Conservation (phyloP, 2,329 filamentous ascomycete genomes). For the Lanzia echinophila region DNA sequence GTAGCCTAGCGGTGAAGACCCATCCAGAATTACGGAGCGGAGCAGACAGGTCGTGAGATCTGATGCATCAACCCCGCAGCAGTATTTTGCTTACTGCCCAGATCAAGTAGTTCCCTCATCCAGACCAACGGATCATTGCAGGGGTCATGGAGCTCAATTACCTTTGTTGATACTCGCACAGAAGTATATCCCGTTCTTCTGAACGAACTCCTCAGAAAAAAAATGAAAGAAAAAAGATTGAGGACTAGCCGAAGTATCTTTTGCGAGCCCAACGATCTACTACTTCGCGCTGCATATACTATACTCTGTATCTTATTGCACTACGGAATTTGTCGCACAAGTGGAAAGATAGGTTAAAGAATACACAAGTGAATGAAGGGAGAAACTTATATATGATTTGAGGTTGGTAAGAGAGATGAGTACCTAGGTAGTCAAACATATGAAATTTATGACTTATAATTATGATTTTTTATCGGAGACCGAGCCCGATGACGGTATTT, state of each 20-base stretch:
- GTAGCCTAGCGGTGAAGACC: background rate
- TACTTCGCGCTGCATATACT: conserved; percentile 47
- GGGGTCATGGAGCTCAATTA: background rate
- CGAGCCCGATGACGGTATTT: too few relatives aligned
- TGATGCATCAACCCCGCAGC: background rate
- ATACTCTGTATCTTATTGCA: background rate
- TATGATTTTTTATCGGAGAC: too few relatives aligned
- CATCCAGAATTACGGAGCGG: background rate
- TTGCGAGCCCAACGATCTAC: conserved; percentile 43
- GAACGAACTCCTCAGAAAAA: background rate
- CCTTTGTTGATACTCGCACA: background rate
- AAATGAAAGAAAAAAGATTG: conserved; percentile 6
- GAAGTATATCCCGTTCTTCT: background rate
- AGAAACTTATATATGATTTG: background rate
- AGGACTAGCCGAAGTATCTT: conserved; percentile 36
- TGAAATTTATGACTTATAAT: too few relatives aligned
- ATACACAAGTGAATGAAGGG: background rate
- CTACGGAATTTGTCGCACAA: background rate
- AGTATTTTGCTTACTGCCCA: background rate
- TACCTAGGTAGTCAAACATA: background rate
- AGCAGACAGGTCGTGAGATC: background rate
- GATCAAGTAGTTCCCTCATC: background rate
- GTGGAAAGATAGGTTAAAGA: background rate
- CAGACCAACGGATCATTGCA: background rate
- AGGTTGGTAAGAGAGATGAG: too few relatives aligned